Conservation (phyloP, 805 yeast genomes). For the Saturnispora zaruensis region DNA sequence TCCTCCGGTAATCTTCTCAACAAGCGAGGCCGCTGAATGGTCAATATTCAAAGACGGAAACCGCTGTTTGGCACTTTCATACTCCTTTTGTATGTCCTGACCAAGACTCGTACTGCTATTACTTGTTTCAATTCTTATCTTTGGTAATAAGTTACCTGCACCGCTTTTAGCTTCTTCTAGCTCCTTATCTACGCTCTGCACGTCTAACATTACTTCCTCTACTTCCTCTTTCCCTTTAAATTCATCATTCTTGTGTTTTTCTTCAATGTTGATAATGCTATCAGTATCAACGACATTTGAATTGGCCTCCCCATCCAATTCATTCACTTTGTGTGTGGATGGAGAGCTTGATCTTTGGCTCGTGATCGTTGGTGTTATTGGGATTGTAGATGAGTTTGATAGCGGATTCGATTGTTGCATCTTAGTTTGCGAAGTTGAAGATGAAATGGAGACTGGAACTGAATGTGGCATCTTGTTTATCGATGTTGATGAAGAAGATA, state of each 20-base stretch:
- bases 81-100: neutral
- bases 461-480: neutral
- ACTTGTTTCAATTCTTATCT: neutral
- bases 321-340: neutral
- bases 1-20: neutral
- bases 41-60: conserved; percentile 2
- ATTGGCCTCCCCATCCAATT: neutral
- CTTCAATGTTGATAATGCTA: neutral
- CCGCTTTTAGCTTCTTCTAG: neutral
- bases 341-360: neutral
- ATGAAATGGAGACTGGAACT: neutral
- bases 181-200: neutral
- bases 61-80: neutral
- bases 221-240: neutral
- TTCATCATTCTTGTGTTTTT: neutral
- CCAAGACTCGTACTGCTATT: neutral
- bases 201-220: neutral
- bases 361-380: neutral
- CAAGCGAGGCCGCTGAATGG: neutral
- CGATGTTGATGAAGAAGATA: conserved; percentile 13
- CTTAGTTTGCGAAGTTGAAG: neutral
- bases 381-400: neutral
- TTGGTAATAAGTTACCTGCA: neutral
- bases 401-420: neutral
- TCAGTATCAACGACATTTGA: neutral